Percentiles rank a stretch among this genome's conserved stretches.
phyloP scores from a whole-genome alignment of 495 filamentous ascomycete species.

The Glarea lozoyensis region DNA sequence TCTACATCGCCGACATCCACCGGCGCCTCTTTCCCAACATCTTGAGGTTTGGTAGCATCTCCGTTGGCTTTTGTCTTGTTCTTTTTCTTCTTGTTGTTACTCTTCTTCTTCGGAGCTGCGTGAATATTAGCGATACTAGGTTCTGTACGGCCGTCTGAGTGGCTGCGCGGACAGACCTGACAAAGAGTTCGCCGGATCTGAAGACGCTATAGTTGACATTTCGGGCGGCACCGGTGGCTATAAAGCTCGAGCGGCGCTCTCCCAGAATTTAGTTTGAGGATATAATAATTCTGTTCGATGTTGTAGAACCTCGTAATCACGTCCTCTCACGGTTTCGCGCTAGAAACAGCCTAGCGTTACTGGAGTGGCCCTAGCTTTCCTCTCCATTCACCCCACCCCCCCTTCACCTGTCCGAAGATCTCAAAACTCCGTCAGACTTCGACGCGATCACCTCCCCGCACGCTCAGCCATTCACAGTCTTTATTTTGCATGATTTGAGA shows the following conservation, averaged over 20 bases:
- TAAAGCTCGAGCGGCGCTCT: too few relatives aligned
- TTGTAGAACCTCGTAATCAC: too few relatives aligned
- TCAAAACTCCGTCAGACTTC: background rate
- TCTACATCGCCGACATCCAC: slow-evolving; percentile 24
- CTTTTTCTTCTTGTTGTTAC: slow-evolving; percentile 57
- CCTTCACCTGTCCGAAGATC: background rate
- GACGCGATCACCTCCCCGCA: background rate
- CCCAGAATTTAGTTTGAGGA: background rate
- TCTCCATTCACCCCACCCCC: too few relatives aligned
- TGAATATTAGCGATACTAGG: too few relatives aligned
- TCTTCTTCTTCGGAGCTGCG: slow-evolving; percentile 54
- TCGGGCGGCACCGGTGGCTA: background rate
- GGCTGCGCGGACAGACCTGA: slow-evolving; percentile 15
- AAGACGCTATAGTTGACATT: slow-evolving; percentile 22
- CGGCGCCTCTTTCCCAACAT: slow-evolving; percentile 28
- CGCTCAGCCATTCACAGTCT: background rate
- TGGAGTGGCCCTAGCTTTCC: too few relatives aligned
- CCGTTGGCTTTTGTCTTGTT: slow-evolving; percentile 27
- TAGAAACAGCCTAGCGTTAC: too few relatives aligned
- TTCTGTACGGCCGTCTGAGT: too few relatives aligned
- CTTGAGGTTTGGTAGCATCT: slow-evolving; percentile 24
- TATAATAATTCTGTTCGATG: background rate
- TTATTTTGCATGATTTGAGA: slow-evolving; percentile 2
- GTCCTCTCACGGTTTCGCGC: too few relatives aligned
- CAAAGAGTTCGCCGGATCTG: slow-evolving; percentile 17